phyloP scores from a whole-genome alignment of 2,329 filamentous ascomycete species.

The Alternaria metachromatica region DNA sequence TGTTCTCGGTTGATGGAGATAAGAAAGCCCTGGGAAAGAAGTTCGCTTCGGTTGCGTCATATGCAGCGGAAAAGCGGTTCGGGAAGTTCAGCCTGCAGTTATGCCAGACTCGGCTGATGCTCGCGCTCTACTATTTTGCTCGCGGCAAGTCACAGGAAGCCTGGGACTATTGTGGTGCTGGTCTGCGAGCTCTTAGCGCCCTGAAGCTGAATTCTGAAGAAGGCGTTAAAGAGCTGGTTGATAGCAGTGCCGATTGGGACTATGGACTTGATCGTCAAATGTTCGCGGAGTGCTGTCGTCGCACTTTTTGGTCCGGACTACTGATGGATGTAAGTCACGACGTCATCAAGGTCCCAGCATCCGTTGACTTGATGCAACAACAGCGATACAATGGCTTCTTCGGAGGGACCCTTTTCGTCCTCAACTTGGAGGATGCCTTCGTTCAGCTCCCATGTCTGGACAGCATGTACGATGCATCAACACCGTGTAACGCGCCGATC shows the following conservation, averaged over 20 bases:
- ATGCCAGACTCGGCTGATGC: constrained; percentile 70
- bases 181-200: constrained; percentile 65
- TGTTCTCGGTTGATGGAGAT: constrained; percentile 59
- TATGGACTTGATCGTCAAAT: constrained; percentile 65
- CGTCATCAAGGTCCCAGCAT: constrained; percentile 38
- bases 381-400: constrained; percentile 67
- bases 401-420: constrained; percentile 58
- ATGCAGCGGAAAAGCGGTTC: constrained; percentile 60
- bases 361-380: constrained; percentile 37
- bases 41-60: constrained; percentile 64
- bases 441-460: constrained; percentile 69
- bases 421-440: constrained; percentile 70
- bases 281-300: constrained; percentile 70
- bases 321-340: constrained; percentile 66
- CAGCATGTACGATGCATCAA: constrained; percentile 66
- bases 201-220: constrained; percentile 70
- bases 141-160: constrained; percentile 65
- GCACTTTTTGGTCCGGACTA: constrained; percentile 76
- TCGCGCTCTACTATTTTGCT: constrained; percentile 71
- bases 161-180: constrained; percentile 69
- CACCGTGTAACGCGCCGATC: constrained; percentile 63
- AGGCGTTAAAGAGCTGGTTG: constrained; percentile 49
- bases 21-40: constrained; percentile 54
- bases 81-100: constrained; percentile 66
- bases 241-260: constrained; percentile 59